Percentiles rank a stretch among this genome's conserved stretches.
These are phyloP conservation scores for Termitomyces sp. DNA, from an alignment of 768 basidiomycete genomes.

Conservation along the genomic window DNA sequence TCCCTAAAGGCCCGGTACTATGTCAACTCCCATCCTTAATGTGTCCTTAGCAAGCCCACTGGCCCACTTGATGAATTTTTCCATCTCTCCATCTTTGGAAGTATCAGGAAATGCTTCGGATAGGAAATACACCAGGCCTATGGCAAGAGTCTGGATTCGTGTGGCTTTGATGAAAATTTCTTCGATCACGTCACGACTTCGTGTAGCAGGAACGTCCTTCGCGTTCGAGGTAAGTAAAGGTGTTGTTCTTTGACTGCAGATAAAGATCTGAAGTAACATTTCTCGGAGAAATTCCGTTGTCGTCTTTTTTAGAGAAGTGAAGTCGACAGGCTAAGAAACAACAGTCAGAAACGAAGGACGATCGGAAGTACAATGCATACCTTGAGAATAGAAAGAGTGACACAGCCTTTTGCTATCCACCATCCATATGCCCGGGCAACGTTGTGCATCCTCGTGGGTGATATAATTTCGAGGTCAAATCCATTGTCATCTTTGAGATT, in stretches of 20 bases:
- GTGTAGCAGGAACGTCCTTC: slow-evolving; percentile 35
- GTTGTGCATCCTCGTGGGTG: slow-evolving; percentile 58
- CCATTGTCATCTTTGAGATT: slow-evolving; percentile 47
- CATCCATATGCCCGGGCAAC: slow-evolving; percentile 86
- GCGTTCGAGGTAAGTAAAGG: slow-evolving; percentile 48
- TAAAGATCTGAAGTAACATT: slow-evolving; percentile 64
- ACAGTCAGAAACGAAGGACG: background rate
- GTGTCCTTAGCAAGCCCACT: slow-evolving; percentile 65
- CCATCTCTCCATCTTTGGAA: slow-evolving; percentile 25
- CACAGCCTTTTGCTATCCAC: slow-evolving; percentile 86
- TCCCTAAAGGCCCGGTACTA: slow-evolving; percentile 33
- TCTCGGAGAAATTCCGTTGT: slow-evolving; percentile 66
- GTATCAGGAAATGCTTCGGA: slow-evolving; percentile 32
- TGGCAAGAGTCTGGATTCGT: slow-evolving; percentile 58
- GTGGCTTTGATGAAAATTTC: slow-evolving; percentile 77
- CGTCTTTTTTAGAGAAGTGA: slow-evolving; percentile 64
- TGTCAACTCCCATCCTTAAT: slow-evolving; percentile 58
- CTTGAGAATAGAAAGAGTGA: slow-evolving; percentile 78
- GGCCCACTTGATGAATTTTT: slow-evolving; percentile 62
- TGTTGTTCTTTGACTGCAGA: slow-evolving; percentile 70
- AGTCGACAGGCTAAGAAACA: slow-evolving; percentile 76
- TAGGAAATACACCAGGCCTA: slow-evolving; percentile 77
- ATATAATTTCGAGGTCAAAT: slow-evolving; percentile 50
- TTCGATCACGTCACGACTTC: slow-evolving; percentile 62
- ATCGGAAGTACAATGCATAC: slow-evolving; percentile 33